phyloP scores from a whole-genome alignment of 768 basidiomycete species.

The Suillus lakei region DNA sequence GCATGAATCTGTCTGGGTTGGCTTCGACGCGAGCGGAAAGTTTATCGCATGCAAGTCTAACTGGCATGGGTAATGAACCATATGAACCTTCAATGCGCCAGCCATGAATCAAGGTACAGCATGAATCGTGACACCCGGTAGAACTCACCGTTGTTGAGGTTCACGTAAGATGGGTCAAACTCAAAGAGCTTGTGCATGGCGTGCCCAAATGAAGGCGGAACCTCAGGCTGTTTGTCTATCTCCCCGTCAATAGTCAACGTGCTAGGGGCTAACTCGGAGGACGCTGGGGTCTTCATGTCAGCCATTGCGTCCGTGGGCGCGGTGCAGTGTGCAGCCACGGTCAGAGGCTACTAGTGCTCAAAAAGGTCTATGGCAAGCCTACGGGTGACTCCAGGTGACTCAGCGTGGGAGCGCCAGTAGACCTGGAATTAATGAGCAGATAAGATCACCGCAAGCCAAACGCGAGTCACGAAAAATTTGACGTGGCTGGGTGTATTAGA shows the following conservation, averaged over 20 bases:
- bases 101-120: not conserved
- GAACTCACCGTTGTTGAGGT: slow-evolving; percentile 65
- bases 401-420: not conserved
- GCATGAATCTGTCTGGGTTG: slow-evolving; percentile 63
- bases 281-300: not conserved
- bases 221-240: slow-evolving; percentile 25
- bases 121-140: not conserved
- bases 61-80: slow-evolving; percentile 59
- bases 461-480: not conserved
- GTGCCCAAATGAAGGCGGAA: slow-evolving; percentile 59
- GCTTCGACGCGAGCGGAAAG: slow-evolving; percentile 50
- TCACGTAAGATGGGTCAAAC: slow-evolving; percentile 50
- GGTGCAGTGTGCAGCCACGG: not conserved
- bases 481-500: not conserved
- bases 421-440: not conserved
- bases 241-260: slow-evolving; percentile 12
- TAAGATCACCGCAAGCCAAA: not conserved
- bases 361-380: not conserved
- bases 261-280: not conserved
- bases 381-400: not conserved
- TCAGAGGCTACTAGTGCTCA: not conserved
- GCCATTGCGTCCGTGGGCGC: not conserved
- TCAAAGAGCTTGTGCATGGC: slow-evolving; percentile 36
- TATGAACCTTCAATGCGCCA: slow-evolving; percentile 52
- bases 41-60: slow-evolving; percentile 48